Evolutionary conservation across 164 flowering plant species (phyloP), one percentile per base, ranked within the genome.

Genomic region (Kingdonia uniflora): DNA sequence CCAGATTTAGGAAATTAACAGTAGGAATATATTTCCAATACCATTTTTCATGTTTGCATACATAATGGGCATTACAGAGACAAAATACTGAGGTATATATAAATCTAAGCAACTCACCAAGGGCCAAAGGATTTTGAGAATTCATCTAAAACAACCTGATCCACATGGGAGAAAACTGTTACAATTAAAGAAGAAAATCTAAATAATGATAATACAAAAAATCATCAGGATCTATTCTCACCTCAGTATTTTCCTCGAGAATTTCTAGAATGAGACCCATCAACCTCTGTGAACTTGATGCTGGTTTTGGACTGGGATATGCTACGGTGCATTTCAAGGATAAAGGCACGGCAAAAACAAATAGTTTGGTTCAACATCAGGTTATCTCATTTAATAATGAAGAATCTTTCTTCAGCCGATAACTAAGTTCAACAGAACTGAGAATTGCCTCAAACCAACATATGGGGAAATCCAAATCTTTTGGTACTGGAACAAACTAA

Each of bases 241-340:
- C 99, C 97, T 94, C 99, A 20, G 82, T 77, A 74, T 85, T 89
- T 68, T 89, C 99, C 54, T 72, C 90, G 41, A 94, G 79, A 67
- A 89, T 87, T 68, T 90, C 99, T 76, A 66, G 51, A 14, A 94
- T 8, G 41, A 94, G 81, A 45, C 68, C 63, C 72, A 76, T 68
- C 72, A 94, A 63, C 59, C 65, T 72, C 67, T 83, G 82, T 26
- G 68, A 52, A 49, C 42, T 61, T 16, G 81, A 63, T 13, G 61
- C 53, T 60, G 90, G 95, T 65, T 83, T 94, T 62, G n/a, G n/a
- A n/a, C n/a, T n/a, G n/a, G n/a, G n/a, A n/a, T n/a, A n/a, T n/a
- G n/a, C n/a, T n/a, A n/a, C n/a, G n/a, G n/a, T n/a, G n/a, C n/a
- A n/a, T n/a, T n/a, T n/a, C n/a, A n/a, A n/a, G n/a, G n/a, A n/a